phyloP scores from a whole-genome alignment of 2,329 filamentous ascomycete species.

The Phialophora verrucosa region DNA sequence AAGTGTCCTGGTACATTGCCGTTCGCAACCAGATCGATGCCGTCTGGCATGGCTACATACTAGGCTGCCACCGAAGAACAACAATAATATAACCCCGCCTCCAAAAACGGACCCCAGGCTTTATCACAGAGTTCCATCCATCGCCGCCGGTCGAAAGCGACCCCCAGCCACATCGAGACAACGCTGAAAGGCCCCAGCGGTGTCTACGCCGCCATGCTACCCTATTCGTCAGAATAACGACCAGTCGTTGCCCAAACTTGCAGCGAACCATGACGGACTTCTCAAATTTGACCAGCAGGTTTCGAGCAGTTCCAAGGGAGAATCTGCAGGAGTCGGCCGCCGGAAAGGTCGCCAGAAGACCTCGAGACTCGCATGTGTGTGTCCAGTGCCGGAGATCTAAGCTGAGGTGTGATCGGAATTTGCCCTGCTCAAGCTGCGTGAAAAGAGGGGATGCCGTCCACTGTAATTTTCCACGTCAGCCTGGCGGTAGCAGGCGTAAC shows the following conservation, averaged over 20 bases:
- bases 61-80: not conserved
- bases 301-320: conserved; percentile 66
- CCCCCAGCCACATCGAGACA: not conserved
- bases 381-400: conserved; percentile 48
- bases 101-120: not conserved
- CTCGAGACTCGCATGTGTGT: conserved; percentile 77
- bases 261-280: conserved; percentile 22
- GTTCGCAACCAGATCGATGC: not conserved
- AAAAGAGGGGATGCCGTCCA: conserved; percentile 80
- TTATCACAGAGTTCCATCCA: not conserved
- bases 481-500: not conserved
- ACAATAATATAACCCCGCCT: not conserved
- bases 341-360: conserved; percentile 75
- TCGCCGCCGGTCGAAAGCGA: not conserved
- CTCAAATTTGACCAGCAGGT: conserved; percentile 28
- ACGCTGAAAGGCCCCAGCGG: not conserved
- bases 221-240: not conserved
- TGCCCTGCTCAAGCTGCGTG: conserved; percentile 53
- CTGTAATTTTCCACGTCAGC: conserved; percentile 74
- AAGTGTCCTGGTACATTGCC: not conserved
- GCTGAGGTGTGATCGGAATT: conserved; percentile 48
- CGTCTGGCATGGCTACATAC: not conserved
- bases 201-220: not conserved
- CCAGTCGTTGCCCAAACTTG: too few relatives aligned
- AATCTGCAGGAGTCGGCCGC: conserved; percentile 50